Percentiles rank a stretch among this genome's conserved stretches.
phyloP scores from a whole-genome alignment of 495 filamentous ascomycete species.

The Daldinia grandis region DNA sequence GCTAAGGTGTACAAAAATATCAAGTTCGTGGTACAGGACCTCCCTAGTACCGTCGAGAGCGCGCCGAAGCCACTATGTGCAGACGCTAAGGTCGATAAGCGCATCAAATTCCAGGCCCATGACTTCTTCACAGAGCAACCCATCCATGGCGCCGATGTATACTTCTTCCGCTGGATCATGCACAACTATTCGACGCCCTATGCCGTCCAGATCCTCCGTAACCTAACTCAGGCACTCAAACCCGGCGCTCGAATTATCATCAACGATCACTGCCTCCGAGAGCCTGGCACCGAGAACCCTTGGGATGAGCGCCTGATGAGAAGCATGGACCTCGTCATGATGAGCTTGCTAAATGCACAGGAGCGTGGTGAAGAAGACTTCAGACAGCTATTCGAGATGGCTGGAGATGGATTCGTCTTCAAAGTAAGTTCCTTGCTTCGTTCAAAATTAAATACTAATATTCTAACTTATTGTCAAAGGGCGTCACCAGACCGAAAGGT shows the following conservation, averaged over 20 bases:
- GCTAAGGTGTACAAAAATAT: conserved; percentile 57
- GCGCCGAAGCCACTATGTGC: conserved; percentile 54
- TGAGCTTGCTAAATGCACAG: conserved; percentile 62
- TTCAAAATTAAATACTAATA: conserved; percentile 7
- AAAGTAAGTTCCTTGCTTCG: conserved; percentile 44
- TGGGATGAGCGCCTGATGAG: conserved; percentile 62
- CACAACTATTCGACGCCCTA: conserved; percentile 69
- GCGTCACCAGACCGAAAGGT: conserved; percentile 48
- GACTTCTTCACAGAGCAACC: conserved; percentile 66
- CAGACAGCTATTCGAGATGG: conserved; percentile 55
- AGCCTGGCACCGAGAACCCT: conserved; percentile 51
- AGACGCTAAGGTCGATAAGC: conserved; percentile 48
- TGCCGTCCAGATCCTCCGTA: conserved; percentile 60
- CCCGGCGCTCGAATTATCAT: conserved; percentile 60
- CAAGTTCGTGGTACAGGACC: conserved; percentile 67
- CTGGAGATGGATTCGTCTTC: conserved; percentile 54
- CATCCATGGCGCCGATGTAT: conserved; percentile 62
- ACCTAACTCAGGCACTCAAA: conserved; percentile 64
- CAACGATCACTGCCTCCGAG: conserved; percentile 62
- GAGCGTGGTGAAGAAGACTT: conserved; percentile 62
- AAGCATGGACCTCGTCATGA: conserved; percentile 67
- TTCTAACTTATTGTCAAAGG: conserved; percentile 39
- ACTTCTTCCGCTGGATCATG: conserved; percentile 66
- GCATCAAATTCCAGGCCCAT: conserved; percentile 58
- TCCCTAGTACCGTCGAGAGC: conserved; percentile 54